A percentile compares a stretch with the other conserved stretches of the same genome.
phyloP scores from a whole-genome alignment of 768 basidiomycete species.

The Lactarius akahatsu region DNA sequence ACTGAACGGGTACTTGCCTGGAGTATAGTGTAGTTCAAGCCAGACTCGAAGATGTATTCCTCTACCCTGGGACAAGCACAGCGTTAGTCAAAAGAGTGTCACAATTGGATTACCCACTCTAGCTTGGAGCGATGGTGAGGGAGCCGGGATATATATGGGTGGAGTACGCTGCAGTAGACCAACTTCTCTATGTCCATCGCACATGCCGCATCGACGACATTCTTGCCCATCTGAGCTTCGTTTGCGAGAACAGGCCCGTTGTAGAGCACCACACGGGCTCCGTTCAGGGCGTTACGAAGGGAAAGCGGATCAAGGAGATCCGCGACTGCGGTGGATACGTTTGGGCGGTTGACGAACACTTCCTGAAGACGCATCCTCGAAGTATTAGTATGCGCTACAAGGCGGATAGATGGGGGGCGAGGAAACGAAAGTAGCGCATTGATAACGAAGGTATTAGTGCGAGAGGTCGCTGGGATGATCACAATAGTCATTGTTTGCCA shows the following conservation, averaged over 20 bases:
- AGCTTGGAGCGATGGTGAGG: conserved; percentile 27
- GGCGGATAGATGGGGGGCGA: conserved; percentile 21
- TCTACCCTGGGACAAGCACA: conserved; percentile 33
- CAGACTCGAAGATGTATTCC: conserved; percentile 40
- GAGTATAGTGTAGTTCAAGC: conserved; percentile 40
- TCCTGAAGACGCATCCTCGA: conserved; percentile 17
- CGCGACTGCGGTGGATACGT: conserved; percentile 21
- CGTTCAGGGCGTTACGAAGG: conserved; percentile 18
- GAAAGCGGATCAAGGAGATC: conserved; percentile 24
- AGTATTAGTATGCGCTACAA: conserved; percentile 18
- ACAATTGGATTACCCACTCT: conserved; percentile 16
- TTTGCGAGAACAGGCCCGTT: conserved; percentile 23
- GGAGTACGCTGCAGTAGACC: conserved; percentile 27
- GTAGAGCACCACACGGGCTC: conserved; percentile 21
- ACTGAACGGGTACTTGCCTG: conserved; percentile 27
- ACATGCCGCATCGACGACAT: conserved; percentile 26
- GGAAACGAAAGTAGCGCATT: conserved; percentile 26
- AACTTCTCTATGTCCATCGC: conserved; percentile 28
- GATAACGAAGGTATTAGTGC: conserved; percentile 25
- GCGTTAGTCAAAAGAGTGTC: not conserved
- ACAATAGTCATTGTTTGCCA: conserved; percentile 26
- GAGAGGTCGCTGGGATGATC: conserved; percentile 27
- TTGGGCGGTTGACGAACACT: conserved; percentile 8
- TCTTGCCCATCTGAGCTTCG: conserved; percentile 27
- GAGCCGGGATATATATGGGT: conserved; percentile 27